These are phyloP conservation scores for Psilocybe tampanensis DNA, from an alignment of 768 basidiomycete genomes.

Conservation along the genomic window DNA sequence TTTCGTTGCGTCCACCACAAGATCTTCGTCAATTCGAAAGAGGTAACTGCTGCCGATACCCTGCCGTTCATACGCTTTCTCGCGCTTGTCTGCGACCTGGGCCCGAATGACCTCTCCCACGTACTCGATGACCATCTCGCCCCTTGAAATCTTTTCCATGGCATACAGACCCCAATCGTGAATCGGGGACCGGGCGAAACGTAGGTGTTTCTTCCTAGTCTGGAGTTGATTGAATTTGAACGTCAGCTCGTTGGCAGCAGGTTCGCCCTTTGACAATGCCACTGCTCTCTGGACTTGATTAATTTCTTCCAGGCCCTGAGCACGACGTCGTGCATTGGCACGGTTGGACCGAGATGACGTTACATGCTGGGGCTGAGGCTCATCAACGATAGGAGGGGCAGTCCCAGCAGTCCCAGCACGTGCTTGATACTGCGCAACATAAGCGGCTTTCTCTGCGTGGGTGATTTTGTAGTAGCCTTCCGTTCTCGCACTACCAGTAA, in stretches of 20 bases:
- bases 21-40: slow-evolving; percentile 96
- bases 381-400: slow-evolving; percentile 42
- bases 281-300: slow-evolving; percentile 86
- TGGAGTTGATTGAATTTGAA: slow-evolving; percentile 99
- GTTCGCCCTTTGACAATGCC: slow-evolving; percentile 75
- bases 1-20: slow-evolving; percentile 98
- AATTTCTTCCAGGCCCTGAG: slow-evolving; percentile 92
- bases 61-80: slow-evolving; percentile 95
- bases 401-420: slow-evolving; percentile 48
- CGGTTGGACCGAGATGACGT: slow-evolving; percentile 88
- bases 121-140: slow-evolving; percentile 99
- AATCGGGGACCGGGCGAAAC: slow-evolving; percentile 93
- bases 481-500: slow-evolving; percentile 86
- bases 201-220: slow-evolving; percentile 95
- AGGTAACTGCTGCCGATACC: slow-evolving; percentile 98
- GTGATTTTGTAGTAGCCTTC: slow-evolving; percentile 97
- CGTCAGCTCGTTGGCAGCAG: slow-evolving; percentile 65
- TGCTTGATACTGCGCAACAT: slow-evolving; percentile 86
- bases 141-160: slow-evolving; percentile 90
- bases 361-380: slow-evolving; percentile 55
- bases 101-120: slow-evolving; percentile 97
- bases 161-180: slow-evolving; percentile 99
- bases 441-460: slow-evolving; percentile 86
- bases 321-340: slow-evolving; percentile 88
- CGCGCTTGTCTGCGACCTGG: slow-evolving; percentile 93